Evolutionary conservation across 306 rosid genomes (phyloP), one percentile per base, ranked within the genome.

Genomic region (Canavalia ensiformis): DNA sequence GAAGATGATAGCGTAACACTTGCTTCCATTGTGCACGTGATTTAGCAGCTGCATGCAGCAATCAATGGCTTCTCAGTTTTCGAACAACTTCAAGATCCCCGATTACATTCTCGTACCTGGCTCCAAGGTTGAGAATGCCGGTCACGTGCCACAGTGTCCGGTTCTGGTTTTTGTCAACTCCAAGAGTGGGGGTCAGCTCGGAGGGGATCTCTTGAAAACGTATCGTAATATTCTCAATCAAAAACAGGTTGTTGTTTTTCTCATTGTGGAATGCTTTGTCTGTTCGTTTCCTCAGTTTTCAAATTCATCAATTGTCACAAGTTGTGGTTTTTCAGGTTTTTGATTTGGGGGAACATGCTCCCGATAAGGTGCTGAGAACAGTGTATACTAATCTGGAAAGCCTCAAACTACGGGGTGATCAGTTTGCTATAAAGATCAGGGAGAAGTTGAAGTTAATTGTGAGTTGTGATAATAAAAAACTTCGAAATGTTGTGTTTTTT

Each of bases 111-210:
- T 95, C 73, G 87, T 51, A 29, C 79, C 87, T 29, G 94, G 82
- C 18, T 46, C 89, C 25, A 74, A 75, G 71, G 87, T 72, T 67
- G 88, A 81, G 12, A 79, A 83, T 42, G 76, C 60, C 52, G 18
- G 28, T 31, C 45, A 79, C 70, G 84, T 60, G 33, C 97, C 97
- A 10, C 11, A 28, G 1, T 93, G 89, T 77, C 99, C 99, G 2
- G 94, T 95, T 9, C 72, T 95, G 56, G 94, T 93, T 69, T 95
- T 95, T 62, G 65, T 93, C 62, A 95, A 95, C 85, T 88, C 97
- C 89, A 92, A 68, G 90, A 95, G 99, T 88, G 99, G 99, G 64
- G 99, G 99, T 29, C 99, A 90, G 85, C 96, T 95, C n/a, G 99
- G 99, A 55, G 99, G 96, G 47, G 75, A 86, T 56, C 98, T 95